Evolutionary conservation across 805 yeast species (phyloP), one percentile per base, ranked within the genome.

Genomic region (Candida gorgasii): DNA sequence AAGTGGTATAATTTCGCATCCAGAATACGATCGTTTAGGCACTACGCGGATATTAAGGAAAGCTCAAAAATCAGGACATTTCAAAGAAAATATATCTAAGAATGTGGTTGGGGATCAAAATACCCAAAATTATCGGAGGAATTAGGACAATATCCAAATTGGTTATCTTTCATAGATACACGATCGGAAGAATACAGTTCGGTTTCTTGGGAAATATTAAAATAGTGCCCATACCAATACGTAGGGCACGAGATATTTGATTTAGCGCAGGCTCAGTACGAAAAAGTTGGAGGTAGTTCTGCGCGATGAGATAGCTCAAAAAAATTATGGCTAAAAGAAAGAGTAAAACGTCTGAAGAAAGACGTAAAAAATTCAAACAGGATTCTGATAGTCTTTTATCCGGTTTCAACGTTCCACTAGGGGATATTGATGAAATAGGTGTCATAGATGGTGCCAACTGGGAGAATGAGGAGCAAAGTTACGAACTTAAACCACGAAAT

Each of bases 391-490:
- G 66, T 1, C 62, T 75, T 15, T 48, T 61, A 3, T 37, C 62
- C 13, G 74, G 76, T 0, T 45, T 70, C 6, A 72, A 73, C 51
- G 27, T 14, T 26, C 36, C 32, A 13, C 22, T 29, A 30, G 34
- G 23, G 11, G 38, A 33, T 33, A 18, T 33, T 13, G 31, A 40
- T 29, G 36, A 28, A 4, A 29, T 32, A 8, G 37, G 42, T 5
- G n/a, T 28, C 3, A 36, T 32, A 5, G 34, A 27, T 12, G 44
- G 42, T 22, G 34, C 45, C 8, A 41, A 36, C 16, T 80, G 83
- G 84, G 88, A 82, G n/a, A 76, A 84, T 43, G 83, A 78, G 45
- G 95, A 87, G 53, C 86, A 82, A 54, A 90, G 80, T 42, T 89
- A 88, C 53, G 98, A 90, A 58, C 63, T 72, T 50, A 65, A 59